phyloP scores from a whole-genome alignment of 1,139 yeast genomes.

The Sugiyamaella novakii region DNA sequence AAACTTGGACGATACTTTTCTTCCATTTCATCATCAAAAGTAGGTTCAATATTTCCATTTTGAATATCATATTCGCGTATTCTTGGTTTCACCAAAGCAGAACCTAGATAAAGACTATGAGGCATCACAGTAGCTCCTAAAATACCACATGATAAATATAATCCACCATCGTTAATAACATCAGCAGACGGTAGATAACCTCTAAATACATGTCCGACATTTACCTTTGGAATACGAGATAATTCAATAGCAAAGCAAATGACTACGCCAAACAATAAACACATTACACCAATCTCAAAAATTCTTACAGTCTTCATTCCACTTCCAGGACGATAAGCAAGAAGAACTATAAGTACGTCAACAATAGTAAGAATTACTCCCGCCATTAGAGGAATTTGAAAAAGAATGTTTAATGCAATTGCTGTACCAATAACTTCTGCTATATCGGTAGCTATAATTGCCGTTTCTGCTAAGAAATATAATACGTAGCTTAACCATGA shows the following conservation, averaged over 20 bases:
- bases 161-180: slow-evolving; percentile 63
- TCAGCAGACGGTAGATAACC: slow-evolving; percentile 71
- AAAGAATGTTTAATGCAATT: slow-evolving; percentile 70
- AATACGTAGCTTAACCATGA: slow-evolving; percentile 56
- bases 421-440: slow-evolving; percentile 92
- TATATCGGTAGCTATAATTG: slow-evolving; percentile 80
- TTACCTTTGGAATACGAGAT: slow-evolving; percentile 53
- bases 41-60: slow-evolving; percentile 28
- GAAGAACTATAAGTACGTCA: slow-evolving; percentile 71
- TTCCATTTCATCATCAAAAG: slow-evolving; percentile 38
- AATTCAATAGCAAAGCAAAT: slow-evolving; percentile 72
- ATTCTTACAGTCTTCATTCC: slow-evolving; percentile 63
- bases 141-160: slow-evolving; percentile 74
- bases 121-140: slow-evolving; percentile 87
- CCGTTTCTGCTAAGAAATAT: slow-evolving; percentile 74
- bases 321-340: slow-evolving; percentile 74
- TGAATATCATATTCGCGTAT: slow-evolving; percentile 58
- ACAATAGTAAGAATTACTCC: slow-evolving; percentile 72
- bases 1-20: slow-evolving; percentile 63
- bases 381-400: slow-evolving; percentile 72
- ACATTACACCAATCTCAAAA: slow-evolving; percentile 69
- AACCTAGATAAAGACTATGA: slow-evolving; percentile 72
- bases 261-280: slow-evolving; percentile 67
- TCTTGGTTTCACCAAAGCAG: slow-evolving; percentile 74
- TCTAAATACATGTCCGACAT: slow-evolving; percentile 57